Percentiles rank a stretch among this genome's conserved stretches.
phyloP scores from a whole-genome alignment of 164 flowering plant species.

The Vitis vinifera region ASM3070453v1 NC_081820.1:26902501-26903000 shows the following conservation, averaged over 20 bases:
- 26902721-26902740: conserved; percentile 23
- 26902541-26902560: conserved; percentile 19
- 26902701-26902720: conserved; percentile 24
- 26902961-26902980: conserved; percentile 35
- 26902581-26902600: conserved; percentile 34
- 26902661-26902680: conserved; percentile 17
- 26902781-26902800: conserved; percentile 28
- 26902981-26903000: conserved; percentile 31
- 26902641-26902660: conserved; percentile 30
- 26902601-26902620: conserved; percentile 34
- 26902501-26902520: neutral
- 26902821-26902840: conserved; percentile 28
- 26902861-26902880: conserved; percentile 7
- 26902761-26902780: conserved; percentile 29
- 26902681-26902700: conserved; percentile 34
- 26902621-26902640: conserved; percentile 30
- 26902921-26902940: conserved; percentile 41
- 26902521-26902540: conserved; percentile 14
- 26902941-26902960: conserved; percentile 36
- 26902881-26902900: conserved; percentile 25
- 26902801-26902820: conserved; percentile 30
- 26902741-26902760: conserved; percentile 27
- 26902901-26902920: conserved; percentile 33
- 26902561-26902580: conserved; percentile 25
- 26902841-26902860: conserved; percentile 28